Base-by-base conservation (phyloP, 352 stramenopile species). In the Phytophthora colocasiae region DNA sequence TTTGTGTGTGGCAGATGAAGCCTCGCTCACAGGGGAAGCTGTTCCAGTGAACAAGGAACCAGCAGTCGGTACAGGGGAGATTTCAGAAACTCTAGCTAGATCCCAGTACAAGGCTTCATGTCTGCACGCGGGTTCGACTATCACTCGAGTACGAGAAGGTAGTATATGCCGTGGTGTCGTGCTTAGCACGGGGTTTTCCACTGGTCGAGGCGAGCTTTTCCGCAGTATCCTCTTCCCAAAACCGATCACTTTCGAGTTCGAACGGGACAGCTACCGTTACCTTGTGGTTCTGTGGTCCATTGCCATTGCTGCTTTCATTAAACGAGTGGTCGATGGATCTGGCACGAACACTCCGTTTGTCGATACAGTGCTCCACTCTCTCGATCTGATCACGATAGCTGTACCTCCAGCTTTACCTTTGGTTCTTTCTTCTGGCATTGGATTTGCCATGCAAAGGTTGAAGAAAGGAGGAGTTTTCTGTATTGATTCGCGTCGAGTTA, bases 301-400 rank as follows among this genome's bases (percentile, higher is more conserved):
- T 29, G 74, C 74, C 0, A 59, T 76, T 19, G 60, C 63, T 11
- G 74, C 71, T 12, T 80, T 80, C 44, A 43, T 76, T 24, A 76
- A 77, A 26, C 74, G 74, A n/a, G 12, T 79, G 1, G 27, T 75
- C 3, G 63, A 75, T 10, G 66, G 58, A 47, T 17, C 29, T n/a
- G 29, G 32, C 1, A 55, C 46, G 4, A 32, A 54, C 24, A 71
- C 36, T 6, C 54, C 73, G 8, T 72, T 77, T 15, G 56, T 41
- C 5, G 48, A 65, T 14, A 73, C 54, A 3, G 2, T 78, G 2
- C 32, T 82, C 3, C 65, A 75, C 27, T 81, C 75, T 22, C 58
- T 89, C 2, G 80, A 89, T 19, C 58, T 86, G 1, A 66, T 89
- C 22, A 89, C 80, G 9, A 79, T 85, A 52, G 75, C 77, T 3